Evolutionary conservation across 305 asterid species (phyloP), one percentile per base, ranked within the genome.

Genomic region (Andrographis paniculata): DNA sequence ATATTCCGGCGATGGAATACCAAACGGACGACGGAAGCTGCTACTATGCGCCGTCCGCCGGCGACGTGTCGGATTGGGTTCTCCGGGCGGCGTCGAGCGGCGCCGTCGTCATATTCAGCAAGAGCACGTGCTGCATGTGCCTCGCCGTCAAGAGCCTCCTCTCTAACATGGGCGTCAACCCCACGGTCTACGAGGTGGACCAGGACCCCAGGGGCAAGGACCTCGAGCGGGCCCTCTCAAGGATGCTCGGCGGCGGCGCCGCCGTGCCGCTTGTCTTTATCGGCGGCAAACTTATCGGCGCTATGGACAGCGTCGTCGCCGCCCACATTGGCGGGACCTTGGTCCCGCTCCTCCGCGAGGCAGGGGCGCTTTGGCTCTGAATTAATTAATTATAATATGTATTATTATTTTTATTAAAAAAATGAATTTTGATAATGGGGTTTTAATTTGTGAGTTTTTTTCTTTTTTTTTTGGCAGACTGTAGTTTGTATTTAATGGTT

Each of bases 241-340:
- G 38, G n/a, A 9, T 33, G 1, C 9, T 33, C 14, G 13, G 4
- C 3, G n/a, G 4, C 0, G n/a, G n/a, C n/a, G 12, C 72, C 18
- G 56, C 51, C 9, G 54, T 73, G 16, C 85, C 80, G 2, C 68
- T 71, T 41, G 85, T 77, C 8, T 77, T 70, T 45, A 56, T 77
- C 15, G 85, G 85, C 20, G 81, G 85, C 5, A 68, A 47, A 43
- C 52, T 73, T 6, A 64, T 77, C n/a, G 85, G 85, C 0, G 63
- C 72, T 1, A 61, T 65, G 37, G 81, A 73, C 37, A 53, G 35
- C 4, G 80, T 77, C 39, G 49, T 77, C 61, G 76, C 59, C 0
- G 58, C 77, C 31, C 77, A 76, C 17, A 76, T 76, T n/a, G 50
- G 33, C 20, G 84, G 75, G 37, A 55, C 75, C 14, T 70, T 76